Base-by-base conservation (phyloP, 176 grass and related monocot genomes). In the Ananas comosus region DNA sequence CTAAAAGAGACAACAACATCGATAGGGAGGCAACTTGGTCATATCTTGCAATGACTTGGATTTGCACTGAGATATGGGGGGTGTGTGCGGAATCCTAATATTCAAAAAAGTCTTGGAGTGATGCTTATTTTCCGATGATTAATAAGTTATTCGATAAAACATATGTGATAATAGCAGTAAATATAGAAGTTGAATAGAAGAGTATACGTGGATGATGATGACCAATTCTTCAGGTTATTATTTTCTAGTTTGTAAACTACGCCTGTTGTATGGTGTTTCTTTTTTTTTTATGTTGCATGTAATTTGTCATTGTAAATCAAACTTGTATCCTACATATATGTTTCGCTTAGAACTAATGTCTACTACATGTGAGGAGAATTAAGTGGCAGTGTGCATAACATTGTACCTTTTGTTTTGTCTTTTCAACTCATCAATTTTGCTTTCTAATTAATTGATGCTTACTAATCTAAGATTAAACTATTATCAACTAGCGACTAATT, bases 141-240 rank as follows among this genome's bases (percentile, higher is more conserved):
- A 66, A 78, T 48, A 13, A 53, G 23, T 52, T 65, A 0, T 64
- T 51, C 54, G 57, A 72, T 48, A 76, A 67, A n/a, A 58, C 68
- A 4, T 56, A 53, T 47, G 64, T 68, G 18, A 12, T 24, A 47
- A 49, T 63, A 50, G 5, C 10, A 13, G 13, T 66, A 3, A 21
- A 11, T 51, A 50, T 25, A 66, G 54, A 8, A 75, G 57, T n/a
- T 75, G 54, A 58, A 58, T 1, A 10, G 3, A 14, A 58, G 19
- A 33, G 29, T n/a, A n/a, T 4, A 19, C 19, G 12, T 1, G 4
- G 54, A 58, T 58, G 54, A 17, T n/a, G n/a, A n/a, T n/a, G 6
- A 12, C 1, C 8, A 58, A 58, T 14, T 17, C 19, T 2, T 21
- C 19, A 2, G 0, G 5, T 9, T 14, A 10, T 12, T 56, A 56